Conservation (phyloP, 208 protist genomes). For the Trypanosoma avium region DNA sequence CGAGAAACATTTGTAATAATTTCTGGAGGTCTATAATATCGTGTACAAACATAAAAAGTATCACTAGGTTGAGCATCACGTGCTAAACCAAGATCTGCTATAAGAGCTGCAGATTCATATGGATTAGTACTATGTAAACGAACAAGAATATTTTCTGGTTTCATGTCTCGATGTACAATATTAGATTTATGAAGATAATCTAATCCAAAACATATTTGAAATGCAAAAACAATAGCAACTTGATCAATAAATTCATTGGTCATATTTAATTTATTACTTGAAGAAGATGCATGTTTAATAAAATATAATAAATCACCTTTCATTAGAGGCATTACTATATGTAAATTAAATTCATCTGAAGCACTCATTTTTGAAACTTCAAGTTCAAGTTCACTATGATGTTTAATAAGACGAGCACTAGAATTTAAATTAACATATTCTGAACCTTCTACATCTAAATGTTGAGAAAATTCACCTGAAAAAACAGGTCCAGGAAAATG, state of each 20-base stretch:
- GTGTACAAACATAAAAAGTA: constrained; percentile 94
- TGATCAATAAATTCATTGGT: constrained; percentile 51
- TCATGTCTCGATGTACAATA: constrained; percentile 96
- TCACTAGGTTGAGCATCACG: constrained; percentile 73
- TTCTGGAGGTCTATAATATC: constrained; percentile 96
- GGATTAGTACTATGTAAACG: constrained; percentile 49
- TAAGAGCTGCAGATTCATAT: constrained; percentile 67
- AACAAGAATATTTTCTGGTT: constrained; percentile 97
- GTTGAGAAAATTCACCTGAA: not conserved
- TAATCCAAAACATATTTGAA: constrained; percentile 88
- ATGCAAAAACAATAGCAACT: constrained; percentile 76
- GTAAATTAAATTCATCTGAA: constrained; percentile 67
- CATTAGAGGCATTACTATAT: constrained; percentile 92
- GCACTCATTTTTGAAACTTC: constrained; percentile 27
- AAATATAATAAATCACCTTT: constrained; percentile 81
- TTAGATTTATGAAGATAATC: constrained; percentile 88
- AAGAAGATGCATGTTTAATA: constrained; percentile 35
- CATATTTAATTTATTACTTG: constrained; percentile 13
- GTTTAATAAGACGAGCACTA: constrained; percentile 30
- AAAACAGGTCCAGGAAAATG: not conserved
- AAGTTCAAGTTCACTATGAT: constrained; percentile 44
- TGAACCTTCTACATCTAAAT: constrained; percentile 44
- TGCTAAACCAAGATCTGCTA: constrained; percentile 91
- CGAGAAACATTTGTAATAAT: constrained; percentile 82
- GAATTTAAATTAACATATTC: constrained; percentile 33